These are phyloP conservation scores for Croton setiger DNA, from an alignment of 441 rosid species.

Conservation along the genomic window DNA sequence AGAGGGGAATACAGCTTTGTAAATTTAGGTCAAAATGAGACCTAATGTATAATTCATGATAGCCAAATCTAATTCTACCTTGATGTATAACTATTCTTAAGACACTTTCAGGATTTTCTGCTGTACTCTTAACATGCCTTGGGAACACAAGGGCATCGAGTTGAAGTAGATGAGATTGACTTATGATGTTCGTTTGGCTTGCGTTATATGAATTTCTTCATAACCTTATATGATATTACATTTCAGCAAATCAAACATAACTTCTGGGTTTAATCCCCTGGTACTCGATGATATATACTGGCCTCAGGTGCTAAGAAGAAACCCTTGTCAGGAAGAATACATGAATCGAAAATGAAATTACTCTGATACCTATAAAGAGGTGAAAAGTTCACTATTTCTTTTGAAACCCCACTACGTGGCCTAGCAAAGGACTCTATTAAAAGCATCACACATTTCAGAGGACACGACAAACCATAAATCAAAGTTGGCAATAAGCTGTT, in stretches of 20 bases:
- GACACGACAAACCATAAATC: background rate
- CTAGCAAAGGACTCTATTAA: background rate
- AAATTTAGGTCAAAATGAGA: slow-evolving; percentile 15
- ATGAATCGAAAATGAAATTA: no score
- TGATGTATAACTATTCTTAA: background rate
- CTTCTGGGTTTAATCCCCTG: no score
- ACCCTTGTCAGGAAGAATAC: no score
- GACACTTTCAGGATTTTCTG: background rate
- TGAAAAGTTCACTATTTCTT: background rate
- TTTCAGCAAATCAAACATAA: no score
- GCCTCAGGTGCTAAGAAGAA: no score
- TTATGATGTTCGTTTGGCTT: no score
- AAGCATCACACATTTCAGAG: background rate
- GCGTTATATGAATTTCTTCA: no score
- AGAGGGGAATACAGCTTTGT: slow-evolving; percentile 18
- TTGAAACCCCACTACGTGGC: background rate
- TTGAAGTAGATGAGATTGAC: no score
- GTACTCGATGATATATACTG: no score
- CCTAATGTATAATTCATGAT: slow-evolving; percentile 6
- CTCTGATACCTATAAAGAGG: background rate
- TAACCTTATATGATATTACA: no score
- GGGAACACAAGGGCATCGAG: no score
- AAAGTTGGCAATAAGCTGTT: background rate
- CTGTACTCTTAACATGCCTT: background rate
- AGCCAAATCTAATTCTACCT: background rate